Evolutionary conservation across 148 eudicot genomes (phyloP), one percentile per base, ranked within the genome.

Genomic region (Chenopodium quinoa): DNA sequence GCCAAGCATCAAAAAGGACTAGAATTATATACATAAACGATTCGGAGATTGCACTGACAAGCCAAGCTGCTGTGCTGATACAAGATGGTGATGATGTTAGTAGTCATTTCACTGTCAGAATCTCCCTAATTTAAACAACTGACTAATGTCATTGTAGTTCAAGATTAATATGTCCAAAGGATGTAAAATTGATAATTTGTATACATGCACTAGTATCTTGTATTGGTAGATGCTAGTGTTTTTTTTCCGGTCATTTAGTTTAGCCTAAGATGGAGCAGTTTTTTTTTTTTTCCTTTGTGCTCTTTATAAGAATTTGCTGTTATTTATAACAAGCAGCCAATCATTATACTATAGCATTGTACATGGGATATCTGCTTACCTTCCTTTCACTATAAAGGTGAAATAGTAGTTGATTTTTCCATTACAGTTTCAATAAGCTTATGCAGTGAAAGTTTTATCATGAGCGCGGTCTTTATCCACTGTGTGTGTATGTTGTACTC

Each of bases 1-100:
- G 82, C 86, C 81, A 27, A 82, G 75, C 78, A 73, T 80, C 71
- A 83, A 86, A 75, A 75, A 82, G 50, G 48, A 83, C 73, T 86
- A 86, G 75, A 77, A 82, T 34, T 47, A 83, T 73, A 83, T 56
- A 27, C 71, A 23, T 75, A 64, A 58, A 77, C 76, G 19, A 65
- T 54, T 86, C 75, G 75, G 71, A 66, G 58, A 70, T 69, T 63
- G 82, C 80, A 34, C 64, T 60, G 75, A 77, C 76, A 60, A 77
- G 58, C 62, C 44, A 77, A 76, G 81, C 77, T 79, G 37, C 56
- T 79, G 80, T 70, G 27, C 77, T 62, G 75, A 58, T 70, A 40
- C 66, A 47, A 47, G 60, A 77, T 65, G 19, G 31, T 68, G 68
- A 37, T 50, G 65, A 20, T 20, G 25, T n/a, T 20, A 68, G 72